A percentile compares a stretch with the other conserved stretches of the same genome.
Conservation (phyloP, 257 asterid species). For the Salvia rosmarinus region DNA sequence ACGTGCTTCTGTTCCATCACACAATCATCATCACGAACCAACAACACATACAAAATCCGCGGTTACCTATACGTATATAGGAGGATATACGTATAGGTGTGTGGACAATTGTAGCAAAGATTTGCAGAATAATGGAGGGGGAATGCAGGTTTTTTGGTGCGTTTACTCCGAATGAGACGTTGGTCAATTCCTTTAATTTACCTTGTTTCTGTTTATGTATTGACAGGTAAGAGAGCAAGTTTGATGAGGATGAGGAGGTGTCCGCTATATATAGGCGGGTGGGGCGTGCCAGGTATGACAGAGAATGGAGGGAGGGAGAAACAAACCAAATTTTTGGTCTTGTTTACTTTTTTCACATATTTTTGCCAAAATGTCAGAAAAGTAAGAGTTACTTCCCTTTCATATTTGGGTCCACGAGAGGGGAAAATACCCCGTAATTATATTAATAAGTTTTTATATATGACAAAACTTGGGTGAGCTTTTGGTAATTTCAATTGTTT, state of each 20-base stretch:
- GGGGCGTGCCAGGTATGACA: conserved; percentile 26
- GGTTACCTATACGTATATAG: conserved; percentile 29
- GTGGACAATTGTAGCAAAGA: conserved; percentile 24
- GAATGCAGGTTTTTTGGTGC: conserved; percentile 25
- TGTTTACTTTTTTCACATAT: conserved; percentile 31
- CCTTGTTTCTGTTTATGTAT: neutral
- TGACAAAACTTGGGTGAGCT: no score
- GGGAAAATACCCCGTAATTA: no score
- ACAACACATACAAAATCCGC: neutral
- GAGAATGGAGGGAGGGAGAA: neutral
- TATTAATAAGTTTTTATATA: no score
- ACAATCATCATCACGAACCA: conserved; percentile 18
- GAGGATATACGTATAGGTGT: conserved; percentile 34
- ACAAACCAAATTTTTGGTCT: neutral
- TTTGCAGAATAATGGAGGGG: conserved; percentile 29
- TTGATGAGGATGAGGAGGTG: conserved; percentile 22
- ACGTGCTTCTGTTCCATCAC: conserved; percentile 92
- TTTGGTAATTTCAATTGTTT: no score
- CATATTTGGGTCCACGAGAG: no score
- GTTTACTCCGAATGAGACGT: conserved; percentile 55
- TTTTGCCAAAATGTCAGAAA: conserved; percentile 29
- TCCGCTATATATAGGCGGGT: conserved; percentile 37
- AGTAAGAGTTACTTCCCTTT: neutral
- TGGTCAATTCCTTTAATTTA: conserved; percentile 26
- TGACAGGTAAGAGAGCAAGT: conserved; percentile 23